Evolutionary conservation across 768 basidiomycete genomes (phyloP), one percentile per base, ranked within the genome.

Genomic region (Termitomyces sp.): DNA sequence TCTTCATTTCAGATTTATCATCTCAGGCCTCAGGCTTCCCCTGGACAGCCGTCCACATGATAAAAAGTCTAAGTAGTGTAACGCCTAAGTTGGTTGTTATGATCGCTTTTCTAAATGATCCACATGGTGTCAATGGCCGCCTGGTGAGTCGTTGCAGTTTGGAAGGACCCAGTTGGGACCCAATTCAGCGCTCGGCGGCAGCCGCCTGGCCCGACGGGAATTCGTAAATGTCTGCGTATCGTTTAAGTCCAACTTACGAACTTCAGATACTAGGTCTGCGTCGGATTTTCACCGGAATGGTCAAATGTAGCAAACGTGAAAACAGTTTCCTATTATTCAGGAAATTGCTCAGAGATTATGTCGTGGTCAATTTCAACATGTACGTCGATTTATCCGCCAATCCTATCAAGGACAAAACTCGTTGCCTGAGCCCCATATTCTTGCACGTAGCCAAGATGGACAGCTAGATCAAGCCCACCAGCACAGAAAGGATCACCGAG

Each of bases 401-500:
- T 71, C 55, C 62, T 65, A 20, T 54, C 40, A 22, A 71, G 56
- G 33, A 71, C 67, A 49, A 71, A 71, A 24, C 59, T 61, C 18
- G 66, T 60, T 39, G 68, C 69, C 22, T 65, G 57, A 47, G 65
- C 49, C 45, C 69, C 69, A 42, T 71, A 65, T 49, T 66, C 64
- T 48, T 64, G 50, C 20, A 70, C 64, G 56, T 71, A 71, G 1
- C 67, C 67, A 53, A 67, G 50, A 36, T 67, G 66, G 33, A 64
- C 63, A n/a, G 47, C 24, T 4, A 63, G 20, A 32, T 65, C 53
- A 16, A 55, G 3, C 5, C 70, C 70, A n/a, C 64, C 66, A 42
- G 67, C 70, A 42, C 70, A 71, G 62, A 69, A 71, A 4, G 65
- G 64, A 57, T 71, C 70, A 30, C 65, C 65, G 26, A 64, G 52